Evolutionary conservation across 2,329 filamentous ascomycete species (phyloP), one percentile per base, ranked within the genome.

Genomic region (Nothomitra cinnamomea): DNA sequence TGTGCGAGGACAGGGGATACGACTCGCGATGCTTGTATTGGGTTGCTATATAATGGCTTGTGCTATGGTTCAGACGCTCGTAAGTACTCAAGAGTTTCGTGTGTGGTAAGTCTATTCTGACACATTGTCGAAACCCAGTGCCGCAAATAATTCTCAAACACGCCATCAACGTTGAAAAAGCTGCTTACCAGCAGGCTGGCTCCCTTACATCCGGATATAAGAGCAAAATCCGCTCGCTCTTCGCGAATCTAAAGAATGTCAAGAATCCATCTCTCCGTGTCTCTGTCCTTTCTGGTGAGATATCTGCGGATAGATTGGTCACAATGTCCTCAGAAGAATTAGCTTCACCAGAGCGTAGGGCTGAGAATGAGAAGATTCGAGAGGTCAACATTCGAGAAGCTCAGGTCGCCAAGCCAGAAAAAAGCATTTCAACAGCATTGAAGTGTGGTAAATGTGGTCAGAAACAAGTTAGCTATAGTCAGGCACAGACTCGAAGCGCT

Each of bases 371-470:
- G 60, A 80, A 80, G 66, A 76, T 95, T 51, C 77, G 88, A 65
- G 80, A 85, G 69, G 87, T 95, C 70, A 98, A 98, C 69, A 89
- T 96, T 85, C 88, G 88, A 72, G 87, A 90, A 69, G 87, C 92
- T 1, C 94, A 96, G 81, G 89, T 94, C 10, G 86, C 90, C 55
- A 85, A 89, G 74, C 85, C 81, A 17, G 84, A 95, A 70, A 92
- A 88, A 76, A 89, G 84, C 65, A 87, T 95, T 70, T 88, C 83
- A 65, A 83, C 85, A 65, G 86, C 83, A 55, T 76, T 96, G 63
- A 83, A 87, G 69, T 98, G 92, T 71, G 80, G 87, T 64, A 89
- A 88, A 68, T 98, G 92, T 70, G 85, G 85, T 62, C 77, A 94
- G 76, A 89, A 85, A 74, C 89, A 87, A 74, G 92, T 96, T 64